Evolutionary conservation across 1,284 basidiomycete species (phyloP), one percentile per base, ranked within the genome.

Genomic region (Phenoliferia sp.): DNA sequence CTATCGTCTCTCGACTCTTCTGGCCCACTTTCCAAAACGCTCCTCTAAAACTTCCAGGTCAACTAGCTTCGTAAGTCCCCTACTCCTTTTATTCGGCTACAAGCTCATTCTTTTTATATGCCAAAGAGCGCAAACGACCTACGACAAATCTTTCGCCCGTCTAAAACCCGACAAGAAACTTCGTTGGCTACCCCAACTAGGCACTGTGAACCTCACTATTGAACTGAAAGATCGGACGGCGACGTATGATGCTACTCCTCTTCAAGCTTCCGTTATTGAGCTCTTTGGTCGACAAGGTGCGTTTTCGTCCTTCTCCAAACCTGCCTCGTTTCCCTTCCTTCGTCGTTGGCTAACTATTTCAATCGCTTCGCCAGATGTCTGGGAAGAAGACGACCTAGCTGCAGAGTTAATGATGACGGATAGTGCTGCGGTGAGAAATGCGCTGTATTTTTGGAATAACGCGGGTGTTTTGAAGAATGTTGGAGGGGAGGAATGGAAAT

Each of bases 161-260:
- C 90, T 92, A 81, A 94, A 95, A 76, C 91, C 92, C 0, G 92
- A 95, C 79, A 95, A 96, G 81, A 85, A 84, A 70, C 83, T 97
- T 35, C 85, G 86, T 63, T 97, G 91, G 88, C 78, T 95, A 7
- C 88, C 91, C 16, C 88, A 92, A 75, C 84, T 94, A 26, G 94
- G 94, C 0, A 90, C 87, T 2, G 85, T 94, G 33, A 83, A 86
- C 52, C 78, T 97, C 52, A 86, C 90, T 63, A 80, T 97, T 6
- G 86, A 92, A 74, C 82, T 96, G 3, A 83, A 87, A 73, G 94
- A 96, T 77, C 85, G 92, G 26, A 85, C 81, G 1, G 71, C 95
- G 44, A 84, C 85, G n/a, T 85, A 85, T 2, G 87, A 92, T 48
- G 91, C 90, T 3, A 87, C 88, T 0, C 90, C 92, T 0, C 79